Base-by-base conservation (phyloP, 352 stramenopile species). In the Globisporangium solare region DNA sequence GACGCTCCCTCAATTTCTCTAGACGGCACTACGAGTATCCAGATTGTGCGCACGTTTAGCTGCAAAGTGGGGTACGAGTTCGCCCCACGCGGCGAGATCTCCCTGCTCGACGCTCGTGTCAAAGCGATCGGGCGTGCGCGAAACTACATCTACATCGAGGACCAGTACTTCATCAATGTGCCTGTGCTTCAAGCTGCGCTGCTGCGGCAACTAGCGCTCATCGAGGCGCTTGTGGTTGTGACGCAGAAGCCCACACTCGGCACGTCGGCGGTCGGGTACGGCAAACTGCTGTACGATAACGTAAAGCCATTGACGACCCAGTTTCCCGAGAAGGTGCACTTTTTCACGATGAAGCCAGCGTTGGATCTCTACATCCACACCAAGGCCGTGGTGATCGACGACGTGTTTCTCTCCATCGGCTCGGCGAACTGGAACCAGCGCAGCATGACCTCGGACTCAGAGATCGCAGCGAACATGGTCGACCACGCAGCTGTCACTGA, bases 131-230 rank as follows among this genome's bases (percentile, higher is more conserved):
- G 53, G 1, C 40, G 58, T 17, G 71, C 71, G 1, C 60, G 66
- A 22, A 76, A 79, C 47, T 79, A 62, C 49, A 70, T 79, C 15
- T 76, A 73, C 52, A 56, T 79, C 14, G 71, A 79, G 43, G 71
- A 79, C 47, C 71, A 79, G 60, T 79, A 79, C 51, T 79, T 79
- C 54, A 62, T 79, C 56, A n/a, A 73, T 35, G 63, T 79, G 1
- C 64, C 65, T 0, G 65, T 66, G 39, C 64, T 79, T 6, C 42
- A 68, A 13, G 22, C 35, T 1, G 71, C 65, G 12, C 31, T 79
- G 49, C 37, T 76, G 22, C 56, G 54, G 2, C 58, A 67, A 10
- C 43, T 79, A 27, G 67, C 71, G 10, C 48, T 39, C 8, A 66
- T 73, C 39, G 56, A 70, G 8, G 54, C 54, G 7, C 56, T 73